Evolutionary conservation across 139 green algal genomes (phyloP), one percentile per base, ranked within the genome.

Genomic region (Haematococcus sp.): DNA sequence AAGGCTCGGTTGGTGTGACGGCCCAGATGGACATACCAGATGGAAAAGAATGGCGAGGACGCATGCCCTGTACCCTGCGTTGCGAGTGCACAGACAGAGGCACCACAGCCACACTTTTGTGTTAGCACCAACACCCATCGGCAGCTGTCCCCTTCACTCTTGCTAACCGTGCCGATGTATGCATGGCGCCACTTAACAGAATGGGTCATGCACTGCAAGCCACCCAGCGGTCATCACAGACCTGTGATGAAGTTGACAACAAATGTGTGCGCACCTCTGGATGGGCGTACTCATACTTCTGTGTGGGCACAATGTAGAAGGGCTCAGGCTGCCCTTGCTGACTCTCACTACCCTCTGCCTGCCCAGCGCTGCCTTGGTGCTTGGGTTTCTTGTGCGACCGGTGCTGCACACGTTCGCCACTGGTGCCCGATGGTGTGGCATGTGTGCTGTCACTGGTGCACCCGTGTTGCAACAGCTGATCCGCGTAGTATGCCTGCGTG

Each of bases 221-320:
- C n/a, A n/a, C n/a, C n/a, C n/a, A n/a, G n/a, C n/a, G n/a, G n/a
- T n/a, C n/a, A n/a, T n/a, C n/a, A n/a, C n/a, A n/a, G n/a, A n/a
- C n/a, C n/a, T n/a, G n/a, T n/a, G n/a, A n/a, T n/a, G n/a, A n/a
- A n/a, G n/a, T n/a, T n/a, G n/a, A n/a, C n/a, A n/a, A n/a, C n/a
- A n/a, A n/a, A n/a, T n/a, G n/a, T n/a, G 11, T 49, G 7, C 40
- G 40, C 40, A 49, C 40, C 40, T 49, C 40, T 49, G 77, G 77
- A 55, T 83, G 77, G 0, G 71, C 65, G 65, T 83, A 83, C 22
- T 17, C 46, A 44, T 83, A 83, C 43, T 75, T 75, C 13, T 27
- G 44, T 1, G 1, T 32, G 17, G 77, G 77, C 1, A 75, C 76
- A 2, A 75, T 43, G 68, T 71, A 80, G 46, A 75, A 75, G 31